Evolutionary conservation across 495 filamentous ascomycete species (phyloP).

Genomic region (Xylaria palmicola): DNA sequence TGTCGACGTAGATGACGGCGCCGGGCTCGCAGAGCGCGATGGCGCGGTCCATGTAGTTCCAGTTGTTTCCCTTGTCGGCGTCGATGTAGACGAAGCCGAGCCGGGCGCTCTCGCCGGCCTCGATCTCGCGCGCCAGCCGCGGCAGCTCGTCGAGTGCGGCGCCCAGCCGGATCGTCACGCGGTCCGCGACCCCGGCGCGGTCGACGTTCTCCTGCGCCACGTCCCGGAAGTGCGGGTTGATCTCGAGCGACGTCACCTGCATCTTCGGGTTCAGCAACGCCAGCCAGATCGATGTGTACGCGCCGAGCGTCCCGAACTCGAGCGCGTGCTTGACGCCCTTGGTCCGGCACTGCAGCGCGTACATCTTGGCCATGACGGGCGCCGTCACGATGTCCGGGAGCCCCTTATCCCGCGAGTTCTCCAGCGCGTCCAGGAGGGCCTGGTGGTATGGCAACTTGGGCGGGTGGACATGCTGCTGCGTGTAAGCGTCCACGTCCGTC

Average conservation of each 20-base stretch:
- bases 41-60: constrained; percentile 7
- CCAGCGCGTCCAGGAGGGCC: constrained; percentile 18
- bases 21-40: constrained; percentile 8
- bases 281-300: constrained; percentile 14
- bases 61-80: constrained; percentile 10
- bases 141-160: constrained; percentile 8
- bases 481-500: constrained; percentile 25
- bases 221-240: background rate
- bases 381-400: constrained; percentile 41
- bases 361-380: constrained; percentile 41
- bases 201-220: constrained; percentile 11
- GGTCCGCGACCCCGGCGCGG: constrained; percentile 2
- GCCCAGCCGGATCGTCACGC: constrained; percentile 5
- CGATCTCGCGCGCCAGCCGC: background rate
- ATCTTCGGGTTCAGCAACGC: constrained; percentile 2
- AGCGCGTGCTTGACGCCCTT: constrained; percentile 35
- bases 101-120: background rate
- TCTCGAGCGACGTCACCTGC: constrained; percentile 10
- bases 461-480: constrained; percentile 20
- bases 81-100: constrained; percentile 16
- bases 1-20: constrained; percentile 13
- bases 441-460: constrained; percentile 18
- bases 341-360: constrained; percentile 38
- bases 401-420: constrained; percentile 23
- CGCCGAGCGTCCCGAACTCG: constrained; percentile 46